Conservation (phyloP, 805 yeast species). For the Wickerhamomyces rabaulensis region DNA sequence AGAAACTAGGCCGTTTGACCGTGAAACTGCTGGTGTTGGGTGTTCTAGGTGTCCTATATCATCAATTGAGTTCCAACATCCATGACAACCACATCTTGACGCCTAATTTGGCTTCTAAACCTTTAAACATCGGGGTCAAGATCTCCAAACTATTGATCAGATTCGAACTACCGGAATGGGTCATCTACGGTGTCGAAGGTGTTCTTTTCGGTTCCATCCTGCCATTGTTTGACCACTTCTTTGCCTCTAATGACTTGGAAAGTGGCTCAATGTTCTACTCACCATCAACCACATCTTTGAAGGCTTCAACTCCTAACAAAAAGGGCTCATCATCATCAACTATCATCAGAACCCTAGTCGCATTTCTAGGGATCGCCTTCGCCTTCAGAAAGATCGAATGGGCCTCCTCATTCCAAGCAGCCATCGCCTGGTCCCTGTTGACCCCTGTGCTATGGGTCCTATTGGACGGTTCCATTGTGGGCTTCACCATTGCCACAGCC, state of each 20-base stretch:
- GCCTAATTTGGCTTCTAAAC: slow-evolving; percentile 35
- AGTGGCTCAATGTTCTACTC: neutral
- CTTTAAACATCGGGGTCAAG: slow-evolving; percentile 32
- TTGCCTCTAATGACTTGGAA: neutral
- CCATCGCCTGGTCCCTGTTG: slow-evolving; percentile 55
- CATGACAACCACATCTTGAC: slow-evolving; percentile 44
- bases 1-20: neutral
- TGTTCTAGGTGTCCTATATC: slow-evolving; percentile 46
- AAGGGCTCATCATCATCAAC: slow-evolving; percentile 4
- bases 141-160: slow-evolving; percentile 9
- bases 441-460: slow-evolving; percentile 65
- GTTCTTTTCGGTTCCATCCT: slow-evolving; percentile 50
- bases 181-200: slow-evolving; percentile 44
- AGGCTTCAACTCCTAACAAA: slow-evolving; percentile 4
- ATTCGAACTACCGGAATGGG: slow-evolving; percentile 20
- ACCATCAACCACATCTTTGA: slow-evolving; percentile 5
- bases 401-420: slow-evolving; percentile 60
- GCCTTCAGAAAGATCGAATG: slow-evolving; percentile 68
- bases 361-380: slow-evolving; percentile 65
- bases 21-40: slow-evolving; percentile 26
- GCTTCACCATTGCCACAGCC: slow-evolving; percentile 36
- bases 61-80: slow-evolving; percentile 46
- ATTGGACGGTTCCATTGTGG: slow-evolving; percentile 54
- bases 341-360: slow-evolving; percentile 41
- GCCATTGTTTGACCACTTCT: slow-evolving; percentile 34